Percentiles rank a stretch among this genome's conserved stretches.
These are phyloP conservation scores for Stemphylium beticola DNA, from an alignment of 2,329 filamentous ascomycete species.

Conservation along the genomic window DNA sequence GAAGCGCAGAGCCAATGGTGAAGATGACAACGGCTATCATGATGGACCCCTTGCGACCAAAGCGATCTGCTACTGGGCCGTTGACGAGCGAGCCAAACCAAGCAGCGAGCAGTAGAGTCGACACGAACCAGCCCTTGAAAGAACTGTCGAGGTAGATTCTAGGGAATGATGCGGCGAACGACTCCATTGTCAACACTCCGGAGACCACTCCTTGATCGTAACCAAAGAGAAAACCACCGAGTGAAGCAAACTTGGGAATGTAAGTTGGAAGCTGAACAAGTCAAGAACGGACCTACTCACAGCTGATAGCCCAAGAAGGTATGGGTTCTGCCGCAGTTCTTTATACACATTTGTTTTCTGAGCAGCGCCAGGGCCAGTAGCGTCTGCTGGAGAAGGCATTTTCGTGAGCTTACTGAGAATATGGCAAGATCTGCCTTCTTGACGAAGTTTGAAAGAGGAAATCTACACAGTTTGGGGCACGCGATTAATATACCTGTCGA, in stretches of 20 bases:
- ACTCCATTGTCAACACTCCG: conserved; percentile 30
- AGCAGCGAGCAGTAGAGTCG: conserved; percentile 25
- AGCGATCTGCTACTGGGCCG: conserved; percentile 29
- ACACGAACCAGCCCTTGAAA: conserved; percentile 34
- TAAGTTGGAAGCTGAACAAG: neutral
- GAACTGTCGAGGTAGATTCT: conserved; percentile 24
- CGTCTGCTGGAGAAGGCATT: conserved; percentile 3
- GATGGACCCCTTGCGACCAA: conserved; percentile 29
- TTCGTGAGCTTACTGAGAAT: neutral
- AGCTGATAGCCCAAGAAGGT: conserved; percentile 26
- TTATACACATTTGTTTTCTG: conserved; percentile 26
- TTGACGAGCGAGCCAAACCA: conserved; percentile 33
- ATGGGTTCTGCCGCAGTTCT: conserved; percentile 28
- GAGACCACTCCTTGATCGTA: conserved; percentile 30
- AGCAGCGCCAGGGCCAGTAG: conserved; percentile 3
- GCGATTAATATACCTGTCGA: conserved; percentile 11
- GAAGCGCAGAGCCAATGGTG: conserved; percentile 24
- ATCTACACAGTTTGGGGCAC: neutral
- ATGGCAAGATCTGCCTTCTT: neutral
- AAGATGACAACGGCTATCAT: conserved; percentile 29
- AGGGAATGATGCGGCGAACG: conserved; percentile 28
- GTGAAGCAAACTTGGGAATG: conserved; percentile 20
- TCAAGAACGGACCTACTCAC: neutral
- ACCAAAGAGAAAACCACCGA: conserved; percentile 30
- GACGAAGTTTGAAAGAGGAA: neutral